Conservation (phyloP, 164 flowering plant genomes). For the Annona squamosa region DNA sequence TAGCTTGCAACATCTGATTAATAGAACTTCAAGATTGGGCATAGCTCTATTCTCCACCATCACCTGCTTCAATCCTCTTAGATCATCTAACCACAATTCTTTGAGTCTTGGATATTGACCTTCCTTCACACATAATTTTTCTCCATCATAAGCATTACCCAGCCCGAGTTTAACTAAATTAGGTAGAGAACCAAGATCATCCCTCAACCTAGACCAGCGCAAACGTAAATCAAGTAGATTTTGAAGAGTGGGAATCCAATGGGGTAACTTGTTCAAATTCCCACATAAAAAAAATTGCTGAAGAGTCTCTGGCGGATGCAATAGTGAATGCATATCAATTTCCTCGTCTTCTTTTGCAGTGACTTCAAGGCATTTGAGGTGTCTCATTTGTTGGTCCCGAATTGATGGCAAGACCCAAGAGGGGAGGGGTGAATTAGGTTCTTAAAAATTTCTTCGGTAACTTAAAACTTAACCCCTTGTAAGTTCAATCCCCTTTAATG, state of each 20-base stretch:
- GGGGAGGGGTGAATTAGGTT: too few species aligned
- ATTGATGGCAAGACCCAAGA: too few species aligned
- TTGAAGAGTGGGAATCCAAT: too few species aligned
- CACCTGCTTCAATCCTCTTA: not conserved
- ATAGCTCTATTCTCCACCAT: not conserved
- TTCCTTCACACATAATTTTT: not conserved
- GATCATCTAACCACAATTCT: not conserved
- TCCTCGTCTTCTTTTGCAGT: not conserved
- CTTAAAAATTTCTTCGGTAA: too few species aligned
- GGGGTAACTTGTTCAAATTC: not conserved
- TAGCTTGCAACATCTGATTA: not conserved
- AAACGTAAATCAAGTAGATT: too few species aligned
- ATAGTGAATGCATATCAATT: slow-evolving; percentile 4
- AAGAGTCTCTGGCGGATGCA: not conserved
- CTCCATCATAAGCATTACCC: not conserved
- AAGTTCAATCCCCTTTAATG: too few species aligned
- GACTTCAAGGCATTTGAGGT: too few species aligned
- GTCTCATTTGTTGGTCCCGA: too few species aligned
- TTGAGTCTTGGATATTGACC: not conserved
- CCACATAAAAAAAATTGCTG: not conserved
- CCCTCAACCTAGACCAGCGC: too few species aligned
- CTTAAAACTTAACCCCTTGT: too few species aligned
- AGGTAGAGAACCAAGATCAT: not conserved
- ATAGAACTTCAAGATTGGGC: not conserved
- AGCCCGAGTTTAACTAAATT: not conserved